A percentile compares a stretch with the other conserved stretches of the same genome.
Evolutionary conservation across 2,329 filamentous ascomycete species (phyloP).

Genomic region (Curvularia eragrostidis): DNA sequence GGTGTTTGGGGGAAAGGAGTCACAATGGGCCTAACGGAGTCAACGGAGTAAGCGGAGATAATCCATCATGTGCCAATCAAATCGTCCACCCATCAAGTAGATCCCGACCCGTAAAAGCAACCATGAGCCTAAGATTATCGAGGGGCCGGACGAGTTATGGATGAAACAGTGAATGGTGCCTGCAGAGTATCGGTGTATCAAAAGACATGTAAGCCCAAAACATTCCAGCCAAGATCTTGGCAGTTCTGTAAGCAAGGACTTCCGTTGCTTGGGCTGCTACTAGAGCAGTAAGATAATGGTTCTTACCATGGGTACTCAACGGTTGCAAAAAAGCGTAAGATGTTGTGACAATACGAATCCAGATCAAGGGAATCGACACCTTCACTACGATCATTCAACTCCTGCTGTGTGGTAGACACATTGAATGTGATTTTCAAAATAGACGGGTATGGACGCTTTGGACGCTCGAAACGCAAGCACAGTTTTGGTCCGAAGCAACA

Average conservation of each 20-base stretch:
- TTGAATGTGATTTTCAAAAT: neutral
- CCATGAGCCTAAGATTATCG: neutral
- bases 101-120: neutral
- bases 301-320: neutral
- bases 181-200: neutral
- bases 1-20: neutral
- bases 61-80: slow-evolving; percentile 2
- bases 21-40: neutral
- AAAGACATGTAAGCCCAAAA: slow-evolving; percentile 3
- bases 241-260: neutral
- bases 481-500: neutral
- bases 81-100: neutral
- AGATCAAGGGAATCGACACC: neutral
- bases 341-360: neutral
- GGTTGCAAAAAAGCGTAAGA: neutral
- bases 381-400: neutral
- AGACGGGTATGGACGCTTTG: neutral
- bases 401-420: neutral
- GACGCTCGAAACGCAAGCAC: neutral
- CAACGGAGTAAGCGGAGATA: slow-evolving; percentile 16
- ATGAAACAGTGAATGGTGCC: neutral
- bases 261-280: neutral
- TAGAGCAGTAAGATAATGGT: neutral
- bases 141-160: neutral
- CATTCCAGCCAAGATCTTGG: neutral